These are phyloP conservation scores for Exophiala viscosa DNA, from an alignment of 2,329 filamentous ascomycete species.

Conservation along the genomic window DNA sequence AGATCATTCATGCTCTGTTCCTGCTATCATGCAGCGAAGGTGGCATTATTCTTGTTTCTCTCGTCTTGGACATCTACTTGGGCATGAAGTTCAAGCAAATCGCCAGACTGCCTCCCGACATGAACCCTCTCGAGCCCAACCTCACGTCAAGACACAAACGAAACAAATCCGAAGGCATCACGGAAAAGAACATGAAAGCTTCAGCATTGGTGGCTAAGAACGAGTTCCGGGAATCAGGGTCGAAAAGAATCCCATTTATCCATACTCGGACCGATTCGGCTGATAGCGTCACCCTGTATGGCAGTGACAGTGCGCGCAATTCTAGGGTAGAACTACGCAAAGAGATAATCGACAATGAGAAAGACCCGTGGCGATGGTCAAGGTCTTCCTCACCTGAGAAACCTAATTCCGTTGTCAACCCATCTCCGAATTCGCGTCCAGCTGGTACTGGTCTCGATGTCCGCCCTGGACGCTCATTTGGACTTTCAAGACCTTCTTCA, in stretches of 20 bases:
- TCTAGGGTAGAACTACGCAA: constrained; percentile 26
- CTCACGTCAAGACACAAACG: constrained; percentile 77
- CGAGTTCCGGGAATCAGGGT: constrained; percentile 12
- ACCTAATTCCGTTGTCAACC: constrained; percentile 33
- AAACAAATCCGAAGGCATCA: constrained; percentile 56
- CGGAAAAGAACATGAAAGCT: constrained; percentile 60
- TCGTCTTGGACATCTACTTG: constrained; percentile 70
- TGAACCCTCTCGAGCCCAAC: constrained; percentile 83
- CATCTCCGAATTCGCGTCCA: constrained; percentile 25
- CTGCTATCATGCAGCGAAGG: constrained; percentile 62
- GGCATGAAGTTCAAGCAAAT: constrained; percentile 79
- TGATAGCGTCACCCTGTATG: constrained; percentile 41
- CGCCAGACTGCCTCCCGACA: constrained; percentile 76
- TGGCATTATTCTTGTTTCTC: constrained; percentile 66
- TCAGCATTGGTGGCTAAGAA: constrained; percentile 44
- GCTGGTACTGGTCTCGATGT: constrained; percentile 26
- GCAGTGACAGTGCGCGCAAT: constrained; percentile 23
- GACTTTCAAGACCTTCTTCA: constrained; percentile 20
- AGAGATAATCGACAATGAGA: constrained; percentile 23
- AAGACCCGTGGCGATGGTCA: constrained; percentile 28
- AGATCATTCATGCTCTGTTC: constrained; percentile 65
- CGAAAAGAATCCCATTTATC: constrained; percentile 66
- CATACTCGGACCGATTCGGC: constrained; percentile 68
- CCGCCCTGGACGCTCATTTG: constrained; percentile 25
- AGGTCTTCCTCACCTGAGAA: constrained; percentile 30